phyloP scores from a whole-genome alignment of 2,329 filamentous ascomycete genomes.

The Sphaceloma murrayae region DNA sequence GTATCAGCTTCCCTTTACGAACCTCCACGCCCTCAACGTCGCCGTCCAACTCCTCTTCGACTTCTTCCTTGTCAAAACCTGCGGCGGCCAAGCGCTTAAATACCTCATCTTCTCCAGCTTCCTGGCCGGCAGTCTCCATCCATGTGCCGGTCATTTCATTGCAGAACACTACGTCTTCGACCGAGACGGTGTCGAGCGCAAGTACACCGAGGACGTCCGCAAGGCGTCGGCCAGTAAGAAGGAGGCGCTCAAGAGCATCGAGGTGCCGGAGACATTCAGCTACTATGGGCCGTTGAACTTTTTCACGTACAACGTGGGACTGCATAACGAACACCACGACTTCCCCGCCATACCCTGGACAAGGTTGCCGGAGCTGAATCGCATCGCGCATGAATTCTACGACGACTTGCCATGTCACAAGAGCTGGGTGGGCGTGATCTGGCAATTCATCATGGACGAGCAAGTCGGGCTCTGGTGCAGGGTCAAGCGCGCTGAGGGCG shows the following conservation, averaged over 20 bases:
- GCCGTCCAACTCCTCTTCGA: constrained; percentile 70
- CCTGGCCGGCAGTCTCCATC: constrained; percentile 86
- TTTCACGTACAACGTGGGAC: constrained; percentile 90
- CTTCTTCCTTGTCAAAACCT: constrained; percentile 51
- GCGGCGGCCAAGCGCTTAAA: constrained; percentile 56
- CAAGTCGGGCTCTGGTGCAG: constrained; percentile 83
- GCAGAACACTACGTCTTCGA: constrained; percentile 66
- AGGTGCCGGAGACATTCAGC: constrained; percentile 84
- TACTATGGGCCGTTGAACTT: constrained; percentile 93
- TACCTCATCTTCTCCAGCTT: constrained; percentile 89
- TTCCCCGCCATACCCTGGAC: constrained; percentile 98
- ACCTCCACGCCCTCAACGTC: constrained; percentile 76
- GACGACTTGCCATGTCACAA: constrained; percentile 72
- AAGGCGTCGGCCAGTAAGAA: constrained; percentile 18
- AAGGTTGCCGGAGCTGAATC: constrained; percentile 62
- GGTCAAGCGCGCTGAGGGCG: constrained; percentile 81
- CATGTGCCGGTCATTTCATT: constrained; percentile 94
- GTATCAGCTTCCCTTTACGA: constrained; percentile 79
- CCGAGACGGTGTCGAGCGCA: constrained; percentile 43
- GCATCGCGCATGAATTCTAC: constrained; percentile 86
- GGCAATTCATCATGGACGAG: constrained; percentile 88
- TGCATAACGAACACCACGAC: constrained; percentile 98
- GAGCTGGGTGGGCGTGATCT: constrained; percentile 89
- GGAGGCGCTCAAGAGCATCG: constrained; percentile 31
- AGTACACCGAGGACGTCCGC: constrained; percentile 19